These are phyloP conservation scores for Botryosphaeria dothidea DNA, from an alignment of 2,329 filamentous ascomycete species.

Conservation along the genomic window DNA sequence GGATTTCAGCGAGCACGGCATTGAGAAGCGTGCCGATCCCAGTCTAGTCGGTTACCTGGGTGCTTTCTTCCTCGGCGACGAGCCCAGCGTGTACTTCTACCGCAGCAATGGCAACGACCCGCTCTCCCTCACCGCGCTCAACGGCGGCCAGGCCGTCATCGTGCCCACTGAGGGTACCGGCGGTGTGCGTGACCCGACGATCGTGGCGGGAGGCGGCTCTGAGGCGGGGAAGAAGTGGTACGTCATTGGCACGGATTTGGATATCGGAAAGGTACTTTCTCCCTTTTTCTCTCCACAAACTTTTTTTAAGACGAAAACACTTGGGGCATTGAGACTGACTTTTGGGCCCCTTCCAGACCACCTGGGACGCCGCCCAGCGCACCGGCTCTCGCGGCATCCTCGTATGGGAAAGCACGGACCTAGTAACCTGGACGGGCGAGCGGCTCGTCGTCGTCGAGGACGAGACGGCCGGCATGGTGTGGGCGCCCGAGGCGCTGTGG, in stretches of 20 bases:
- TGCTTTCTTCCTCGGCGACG: conserved; percentile 57
- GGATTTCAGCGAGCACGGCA: conserved; percentile 14
- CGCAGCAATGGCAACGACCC: conserved; percentile 55
- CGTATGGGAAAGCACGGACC: conserved; percentile 56
- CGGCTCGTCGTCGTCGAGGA: conserved; percentile 54
- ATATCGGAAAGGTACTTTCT: conserved; percentile 42
- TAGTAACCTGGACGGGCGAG: conserved; percentile 53
- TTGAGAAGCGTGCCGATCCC: conserved; percentile 31
- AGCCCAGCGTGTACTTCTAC: conserved; percentile 57
- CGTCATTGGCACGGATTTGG: conserved; percentile 56
- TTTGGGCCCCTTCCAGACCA: conserved; percentile 46
- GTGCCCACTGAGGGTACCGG: conserved; percentile 53
- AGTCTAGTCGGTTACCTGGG: conserved; percentile 54
- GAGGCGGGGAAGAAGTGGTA: conserved; percentile 57
- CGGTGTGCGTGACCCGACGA: conserved; percentile 55
- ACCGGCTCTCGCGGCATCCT: conserved; percentile 55
- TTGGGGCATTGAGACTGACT: neutral
- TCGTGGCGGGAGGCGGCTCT: conserved; percentile 49
- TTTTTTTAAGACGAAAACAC: neutral
- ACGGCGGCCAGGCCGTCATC: conserved; percentile 51
- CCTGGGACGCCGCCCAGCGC: conserved; percentile 55
- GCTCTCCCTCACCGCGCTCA: conserved; percentile 51
- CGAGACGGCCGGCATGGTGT: conserved; percentile 58
- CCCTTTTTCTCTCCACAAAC: conserved; percentile 23
- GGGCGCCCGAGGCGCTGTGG: conserved; percentile 59